Evolutionary conservation across 2,329 filamentous ascomycete species (phyloP), one percentile per base, ranked within the genome.

Genomic region (Sporothrix humicola): DNA sequence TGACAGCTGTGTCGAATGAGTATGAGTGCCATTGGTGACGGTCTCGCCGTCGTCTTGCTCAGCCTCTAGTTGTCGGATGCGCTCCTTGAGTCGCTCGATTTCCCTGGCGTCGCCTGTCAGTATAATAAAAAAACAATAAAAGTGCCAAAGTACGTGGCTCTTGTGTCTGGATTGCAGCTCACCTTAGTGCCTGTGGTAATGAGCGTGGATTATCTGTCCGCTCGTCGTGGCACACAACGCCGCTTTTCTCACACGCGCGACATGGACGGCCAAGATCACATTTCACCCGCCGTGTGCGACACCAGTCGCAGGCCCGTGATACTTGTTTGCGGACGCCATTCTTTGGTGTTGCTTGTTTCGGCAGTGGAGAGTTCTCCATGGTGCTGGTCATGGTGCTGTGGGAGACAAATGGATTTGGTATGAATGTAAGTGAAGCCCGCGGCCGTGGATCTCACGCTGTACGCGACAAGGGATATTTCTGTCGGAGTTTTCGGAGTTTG

Each of bases 251-350:
- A 37, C 73, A 74, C 0, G 58, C 37, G 15, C 68, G 61, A 37
- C 73, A 74, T 12, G 73, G 73, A 6, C 73, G 52, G 17, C 37
- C 15, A n/a, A 63, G 59, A 23, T 74, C 72, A 48, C 73, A 73
- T 37, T 73, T 74, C n/a, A 72, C 50, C 10, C 73, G 20, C 0
- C 72, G 73, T 1, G 72, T 63, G 5, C 73, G 73, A 37, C 73
- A 74, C 54, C 69, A 58, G n/a, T 73, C 72, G 20, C 73, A 74
- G 2, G 73, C 73, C 9, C 69, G 61, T 5, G 73, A 73, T 3
- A 74, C 73, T 37, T 74, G 73, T 20, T 74, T 72, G 20, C 71
- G 71, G 52, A 69, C 48, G 5, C 17, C 44, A 13, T 46, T 31
- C 13, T 56, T 56, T 23, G 20, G 54, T n/a, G 54, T 50, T 15